Evolutionary conservation across 305 asterid genomes (phyloP).

Genomic region (Fraxinus angustifolia): DNA sequence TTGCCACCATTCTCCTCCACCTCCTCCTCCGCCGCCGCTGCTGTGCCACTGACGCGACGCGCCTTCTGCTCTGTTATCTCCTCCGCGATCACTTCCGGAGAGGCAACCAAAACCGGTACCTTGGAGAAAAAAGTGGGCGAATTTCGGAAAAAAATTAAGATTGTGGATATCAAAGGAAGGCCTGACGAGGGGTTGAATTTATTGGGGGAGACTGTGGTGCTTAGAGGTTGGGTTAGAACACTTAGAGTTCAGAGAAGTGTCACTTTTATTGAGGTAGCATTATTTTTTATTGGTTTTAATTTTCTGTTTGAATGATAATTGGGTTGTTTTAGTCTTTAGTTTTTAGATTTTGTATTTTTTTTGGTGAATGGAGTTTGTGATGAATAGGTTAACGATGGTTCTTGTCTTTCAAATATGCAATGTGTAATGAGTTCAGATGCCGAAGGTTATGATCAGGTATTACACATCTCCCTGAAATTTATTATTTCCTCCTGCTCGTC

Average conservation of each 20-base stretch:
- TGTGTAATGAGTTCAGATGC: slow-evolving; percentile 79
- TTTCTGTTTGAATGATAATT: not conserved
- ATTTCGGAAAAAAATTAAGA: slow-evolving; percentile 60
- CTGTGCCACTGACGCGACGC: slow-evolving; percentile 34
- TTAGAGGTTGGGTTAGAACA: slow-evolving; percentile 91
- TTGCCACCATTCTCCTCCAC: slow-evolving; percentile 17
- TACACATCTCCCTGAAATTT: not conserved
- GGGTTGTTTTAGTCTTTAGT: not conserved
- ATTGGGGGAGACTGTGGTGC: slow-evolving; percentile 62
- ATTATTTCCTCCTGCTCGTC: not conserved
- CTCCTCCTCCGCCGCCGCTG: slow-evolving; percentile 20
- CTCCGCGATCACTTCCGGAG: slow-evolving; percentile 52
- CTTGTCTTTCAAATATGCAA: slow-evolving; percentile 97
- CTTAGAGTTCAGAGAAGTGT: slow-evolving; percentile 78
- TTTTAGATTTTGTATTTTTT: slow-evolving; percentile 6
- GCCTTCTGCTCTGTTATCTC: slow-evolving; percentile 50
- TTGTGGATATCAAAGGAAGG: slow-evolving; percentile 78
- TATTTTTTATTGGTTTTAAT: not conserved
- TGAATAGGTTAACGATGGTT: slow-evolving; percentile 86
- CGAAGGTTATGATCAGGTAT: slow-evolving; percentile 90
- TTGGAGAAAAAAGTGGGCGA: slow-evolving; percentile 53
- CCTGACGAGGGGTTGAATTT: slow-evolving; percentile 61
- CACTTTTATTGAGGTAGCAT: slow-evolving; percentile 65
- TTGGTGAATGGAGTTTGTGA: slow-evolving; percentile 14
- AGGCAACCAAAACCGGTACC: slow-evolving; percentile 45